Evolutionary conservation across 2,329 filamentous ascomycete genomes (phyloP).

Genomic region (Ceratocystis ficicola): DNA sequence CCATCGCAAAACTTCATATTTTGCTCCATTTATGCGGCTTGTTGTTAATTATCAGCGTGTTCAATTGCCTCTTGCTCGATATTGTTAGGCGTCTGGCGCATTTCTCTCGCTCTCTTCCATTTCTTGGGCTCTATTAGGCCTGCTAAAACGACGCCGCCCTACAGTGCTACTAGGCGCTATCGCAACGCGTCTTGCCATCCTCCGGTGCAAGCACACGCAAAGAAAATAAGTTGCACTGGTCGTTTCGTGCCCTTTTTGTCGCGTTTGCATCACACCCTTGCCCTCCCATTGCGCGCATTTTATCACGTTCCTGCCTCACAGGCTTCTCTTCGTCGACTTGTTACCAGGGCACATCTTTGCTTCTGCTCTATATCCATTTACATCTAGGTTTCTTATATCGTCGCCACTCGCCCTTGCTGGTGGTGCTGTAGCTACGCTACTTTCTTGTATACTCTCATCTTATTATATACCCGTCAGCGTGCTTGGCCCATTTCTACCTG

Average conservation of each 20-base stretch:
- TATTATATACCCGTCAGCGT: background rate
- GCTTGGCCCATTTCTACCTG: background rate
- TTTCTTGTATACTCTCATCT: constrained; percentile 6
- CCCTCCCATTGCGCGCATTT: constrained; percentile 5
- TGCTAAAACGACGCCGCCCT: background rate
- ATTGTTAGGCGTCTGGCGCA: background rate
- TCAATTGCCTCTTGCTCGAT: constrained; percentile 1
- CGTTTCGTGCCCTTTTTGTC: constrained; percentile 4
- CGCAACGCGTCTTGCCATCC: constrained; percentile 17
- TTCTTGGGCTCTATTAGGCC: background rate
- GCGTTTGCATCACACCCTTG: background rate
- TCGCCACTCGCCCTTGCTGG: background rate
- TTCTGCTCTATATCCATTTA: background rate
- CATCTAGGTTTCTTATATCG: background rate
- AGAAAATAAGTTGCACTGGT: no score
- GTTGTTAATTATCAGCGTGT: background rate
- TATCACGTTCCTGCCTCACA: background rate
- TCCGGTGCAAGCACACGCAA: background rate
- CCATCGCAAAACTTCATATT: background rate
- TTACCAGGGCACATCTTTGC: no score
- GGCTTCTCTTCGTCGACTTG: background rate
- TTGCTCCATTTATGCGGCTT: background rate
- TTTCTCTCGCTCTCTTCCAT: constrained; percentile 1
- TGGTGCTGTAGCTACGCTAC: background rate
- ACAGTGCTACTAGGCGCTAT: background rate